Conservation (phyloP, 1,284 basidiomycete species). For the Trametes versicolor region DNA sequence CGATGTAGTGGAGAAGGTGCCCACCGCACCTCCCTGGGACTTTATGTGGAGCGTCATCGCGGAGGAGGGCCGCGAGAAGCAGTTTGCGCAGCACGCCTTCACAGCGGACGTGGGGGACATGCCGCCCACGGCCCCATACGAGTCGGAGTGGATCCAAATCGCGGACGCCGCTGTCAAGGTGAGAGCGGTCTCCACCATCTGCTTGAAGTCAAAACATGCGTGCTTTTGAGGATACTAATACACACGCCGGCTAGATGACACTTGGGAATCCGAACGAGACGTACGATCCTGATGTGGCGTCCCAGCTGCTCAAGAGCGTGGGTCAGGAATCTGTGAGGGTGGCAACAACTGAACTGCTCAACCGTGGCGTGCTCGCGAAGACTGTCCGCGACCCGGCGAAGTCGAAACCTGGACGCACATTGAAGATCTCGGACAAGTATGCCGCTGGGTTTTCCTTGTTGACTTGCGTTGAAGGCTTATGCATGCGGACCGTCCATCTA, state of each 20-base stretch:
- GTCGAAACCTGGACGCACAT: slow-evolving; percentile 69
- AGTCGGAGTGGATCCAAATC: slow-evolving; percentile 54
- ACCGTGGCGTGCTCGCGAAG: slow-evolving; percentile 72
- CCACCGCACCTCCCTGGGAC: slow-evolving; percentile 64
- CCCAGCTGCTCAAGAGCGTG: slow-evolving; percentile 61
- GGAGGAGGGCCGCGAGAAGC: slow-evolving; percentile 81
- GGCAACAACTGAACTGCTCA: slow-evolving; percentile 67
- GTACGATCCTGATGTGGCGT: slow-evolving; percentile 69
- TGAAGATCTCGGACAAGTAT: slow-evolving; percentile 78
- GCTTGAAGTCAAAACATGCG: neutral
- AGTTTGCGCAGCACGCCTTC: slow-evolving; percentile 66
- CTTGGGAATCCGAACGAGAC: slow-evolving; percentile 73
- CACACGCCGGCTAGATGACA: slow-evolving; percentile 64
- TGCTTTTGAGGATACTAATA: neutral
- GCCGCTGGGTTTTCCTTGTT: slow-evolving; percentile 31
- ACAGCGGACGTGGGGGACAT: slow-evolving; percentile 56
- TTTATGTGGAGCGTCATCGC: slow-evolving; percentile 76
- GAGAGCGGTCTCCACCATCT: slow-evolving; percentile 8
- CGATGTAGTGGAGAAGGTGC: slow-evolving; percentile 58
- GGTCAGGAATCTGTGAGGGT: slow-evolving; percentile 62
- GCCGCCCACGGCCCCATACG: slow-evolving; percentile 43
- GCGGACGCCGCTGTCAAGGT: slow-evolving; percentile 82
- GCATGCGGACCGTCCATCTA: slow-evolving; percentile 35
- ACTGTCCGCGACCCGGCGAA: slow-evolving; percentile 68
- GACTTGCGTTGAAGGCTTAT: neutral